A percentile compares a stretch with the other conserved stretches of the same genome.
These are phyloP conservation scores for Ceratocystis destructans DNA, from an alignment of 2,329 filamentous ascomycete genomes.

Conservation along the genomic window DNA sequence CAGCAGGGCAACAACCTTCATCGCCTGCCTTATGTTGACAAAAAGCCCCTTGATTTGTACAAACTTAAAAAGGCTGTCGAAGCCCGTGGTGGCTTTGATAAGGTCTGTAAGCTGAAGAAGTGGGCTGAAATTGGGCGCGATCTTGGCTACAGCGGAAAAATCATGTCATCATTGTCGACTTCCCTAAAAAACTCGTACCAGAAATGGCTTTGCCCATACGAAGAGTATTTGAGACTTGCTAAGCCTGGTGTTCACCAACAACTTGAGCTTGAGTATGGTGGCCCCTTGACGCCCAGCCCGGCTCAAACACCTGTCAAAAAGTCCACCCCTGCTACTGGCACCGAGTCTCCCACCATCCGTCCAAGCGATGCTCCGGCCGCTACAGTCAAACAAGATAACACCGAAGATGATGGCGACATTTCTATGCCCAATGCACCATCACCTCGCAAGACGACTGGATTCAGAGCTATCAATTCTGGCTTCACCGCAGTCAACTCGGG, in stretches of 20 bases:
- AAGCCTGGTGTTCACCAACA: constrained; percentile 97
- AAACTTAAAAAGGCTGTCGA: constrained; percentile 95
- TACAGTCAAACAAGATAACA: constrained; percentile 32
- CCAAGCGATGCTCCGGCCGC: constrained; percentile 41
- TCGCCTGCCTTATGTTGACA: constrained; percentile 90
- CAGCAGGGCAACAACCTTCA: constrained; percentile 91
- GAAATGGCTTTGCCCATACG: constrained; percentile 91
- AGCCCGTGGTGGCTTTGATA: constrained; percentile 83
- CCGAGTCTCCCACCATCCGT: constrained; percentile 52
- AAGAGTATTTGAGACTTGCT: constrained; percentile 79
- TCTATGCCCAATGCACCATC: constrained; percentile 34
- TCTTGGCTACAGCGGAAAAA: constrained; percentile 95
- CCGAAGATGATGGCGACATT: constrained; percentile 36
- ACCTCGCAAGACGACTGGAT: constrained; percentile 37
- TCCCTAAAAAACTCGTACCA: constrained; percentile 97
- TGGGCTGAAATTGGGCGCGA: constrained; percentile 98
- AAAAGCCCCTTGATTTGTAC: constrained; percentile 89
- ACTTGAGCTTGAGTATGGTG: constrained; percentile 82
- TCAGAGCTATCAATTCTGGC: constrained; percentile 47
- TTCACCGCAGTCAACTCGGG: constrained; percentile 62
- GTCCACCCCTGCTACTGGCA: constrained; percentile 39
- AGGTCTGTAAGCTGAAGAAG: constrained; percentile 94
- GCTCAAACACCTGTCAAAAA: constrained; percentile 57
- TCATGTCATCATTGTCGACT: constrained; percentile 96
- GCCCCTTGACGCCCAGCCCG: constrained; percentile 67